Percentiles rank a stretch among this genome's conserved stretches.
phyloP scores from a whole-genome alignment of 2,329 filamentous ascomycete genomes.

The Ceratocystis lukuohia region DNA sequence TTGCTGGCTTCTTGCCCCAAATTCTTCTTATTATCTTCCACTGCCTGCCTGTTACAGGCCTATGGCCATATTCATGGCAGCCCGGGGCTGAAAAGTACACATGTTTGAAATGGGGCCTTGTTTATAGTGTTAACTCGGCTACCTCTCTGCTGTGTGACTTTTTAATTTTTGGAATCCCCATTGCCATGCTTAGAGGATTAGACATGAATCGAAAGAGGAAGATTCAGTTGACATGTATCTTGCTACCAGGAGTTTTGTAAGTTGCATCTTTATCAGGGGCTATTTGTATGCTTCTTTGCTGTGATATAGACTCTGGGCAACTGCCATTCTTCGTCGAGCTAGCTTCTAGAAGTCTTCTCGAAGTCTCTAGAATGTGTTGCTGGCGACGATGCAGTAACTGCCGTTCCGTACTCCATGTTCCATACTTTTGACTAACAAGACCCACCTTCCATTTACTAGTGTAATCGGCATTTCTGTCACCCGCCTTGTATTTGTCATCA shows the following conservation, averaged over 20 bases:
- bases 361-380: neutral
- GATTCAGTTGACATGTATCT: conserved; percentile 34
- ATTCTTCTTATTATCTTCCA: conserved; percentile 39
- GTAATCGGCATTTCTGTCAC: conserved; percentile 37
- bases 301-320: neutral
- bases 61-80: conserved; percentile 40
- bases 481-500: conserved; percentile 35
- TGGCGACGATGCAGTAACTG: neutral
- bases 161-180: conserved; percentile 37
- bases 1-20: conserved; percentile 35
- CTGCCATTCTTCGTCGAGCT: neutral
- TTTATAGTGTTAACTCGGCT: conserved; percentile 38
- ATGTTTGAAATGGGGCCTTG: conserved; percentile 37
- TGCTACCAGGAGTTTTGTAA: conserved; percentile 37
- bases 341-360: neutral
- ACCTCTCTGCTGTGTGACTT: conserved; percentile 38
- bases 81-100: conserved; percentile 28
- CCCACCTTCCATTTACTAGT: conserved; percentile 23
- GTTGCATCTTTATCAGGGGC: conserved; percentile 20
- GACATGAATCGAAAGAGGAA: conserved; percentile 33
- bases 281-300: no score
- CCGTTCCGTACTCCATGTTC: no score
- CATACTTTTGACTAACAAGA: no score
- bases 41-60: conserved; percentile 36
- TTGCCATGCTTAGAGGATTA: conserved; percentile 34